Evolutionary conservation across 140 eudicot genomes (phyloP).

Genomic region (Cichorium intybus): DNA sequence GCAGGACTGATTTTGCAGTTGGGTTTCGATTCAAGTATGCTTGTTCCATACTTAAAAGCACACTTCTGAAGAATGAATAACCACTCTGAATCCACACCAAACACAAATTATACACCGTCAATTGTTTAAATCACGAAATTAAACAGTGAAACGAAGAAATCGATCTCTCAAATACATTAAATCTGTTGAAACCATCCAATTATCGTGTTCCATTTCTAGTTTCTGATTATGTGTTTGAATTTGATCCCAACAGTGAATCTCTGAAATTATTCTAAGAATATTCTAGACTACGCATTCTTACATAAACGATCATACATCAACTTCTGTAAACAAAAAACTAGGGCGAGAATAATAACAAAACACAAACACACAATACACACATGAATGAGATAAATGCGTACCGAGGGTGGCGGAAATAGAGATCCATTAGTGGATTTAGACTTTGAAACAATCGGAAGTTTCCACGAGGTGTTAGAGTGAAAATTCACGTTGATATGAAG

Average conservation of each 20-base stretch:
- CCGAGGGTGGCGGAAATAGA: neutral
- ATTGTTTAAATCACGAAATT: neutral
- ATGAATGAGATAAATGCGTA: neutral
- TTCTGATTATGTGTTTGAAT: neutral
- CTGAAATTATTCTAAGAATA: neutral
- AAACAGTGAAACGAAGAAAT: no score
- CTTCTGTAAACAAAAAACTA: neutral
- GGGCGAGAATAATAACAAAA: neutral
- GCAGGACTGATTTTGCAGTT: slow-evolving; percentile 73
- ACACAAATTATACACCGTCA: neutral
- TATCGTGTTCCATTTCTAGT: neutral
- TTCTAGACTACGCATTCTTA: neutral
- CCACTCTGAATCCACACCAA: slow-evolving; percentile 39
- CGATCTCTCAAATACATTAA: no score
- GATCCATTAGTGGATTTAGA: neutral
- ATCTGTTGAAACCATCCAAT: neutral
- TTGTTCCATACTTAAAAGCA: slow-evolving; percentile 64
- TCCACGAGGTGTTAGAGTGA: neutral
- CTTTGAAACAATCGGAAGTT: neutral
- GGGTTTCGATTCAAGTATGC: slow-evolving; percentile 75
- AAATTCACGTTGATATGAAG: neutral
- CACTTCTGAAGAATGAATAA: slow-evolving; percentile 70
- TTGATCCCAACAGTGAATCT: neutral
- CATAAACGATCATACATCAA: neutral
- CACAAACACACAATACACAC: neutral